These are phyloP conservation scores for Penicillium sp. DNA, from an alignment of 2,329 filamentous ascomycete genomes.

Conservation along the genomic window DNA sequence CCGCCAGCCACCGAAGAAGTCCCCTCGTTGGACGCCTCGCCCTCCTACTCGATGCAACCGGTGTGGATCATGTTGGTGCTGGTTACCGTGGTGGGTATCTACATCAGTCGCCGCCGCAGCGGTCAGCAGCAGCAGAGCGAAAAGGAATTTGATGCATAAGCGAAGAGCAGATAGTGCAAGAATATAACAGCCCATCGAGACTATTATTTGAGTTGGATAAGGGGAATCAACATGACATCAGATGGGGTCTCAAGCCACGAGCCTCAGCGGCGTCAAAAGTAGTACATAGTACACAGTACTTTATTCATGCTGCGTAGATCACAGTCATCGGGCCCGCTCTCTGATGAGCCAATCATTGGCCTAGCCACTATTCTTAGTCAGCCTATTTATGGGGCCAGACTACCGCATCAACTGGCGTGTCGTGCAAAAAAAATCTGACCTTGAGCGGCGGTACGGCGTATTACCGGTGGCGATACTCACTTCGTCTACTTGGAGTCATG, in stretches of 20 bases:
- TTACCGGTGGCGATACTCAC: background rate
- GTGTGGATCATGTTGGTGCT: conserved; percentile 23
- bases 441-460: background rate
- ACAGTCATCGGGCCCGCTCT: background rate
- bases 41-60: conserved; percentile 21
- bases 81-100: conserved; percentile 24
- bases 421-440: background rate
- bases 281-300: background rate
- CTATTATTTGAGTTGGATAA: background rate
- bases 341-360: background rate
- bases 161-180: background rate
- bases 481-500: too few species aligned
- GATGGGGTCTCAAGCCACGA: background rate
- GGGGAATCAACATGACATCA: background rate
- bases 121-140: conserved; percentile 18
- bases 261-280: background rate
- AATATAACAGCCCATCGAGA: background rate
- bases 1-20: conserved; percentile 10
- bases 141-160: conserved; percentile 21
- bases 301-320: background rate
- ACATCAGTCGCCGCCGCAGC: conserved; percentile 20
- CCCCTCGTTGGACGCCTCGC: conserved; percentile 7
- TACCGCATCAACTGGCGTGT: background rate
- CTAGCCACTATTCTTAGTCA: conserved; percentile 2
- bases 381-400: background rate